A percentile compares a stretch with the other conserved stretches of the same genome.
phyloP scores from a whole-genome alignment of 306 rosid species.

The Sphenostylis stenocarpa region DNA sequence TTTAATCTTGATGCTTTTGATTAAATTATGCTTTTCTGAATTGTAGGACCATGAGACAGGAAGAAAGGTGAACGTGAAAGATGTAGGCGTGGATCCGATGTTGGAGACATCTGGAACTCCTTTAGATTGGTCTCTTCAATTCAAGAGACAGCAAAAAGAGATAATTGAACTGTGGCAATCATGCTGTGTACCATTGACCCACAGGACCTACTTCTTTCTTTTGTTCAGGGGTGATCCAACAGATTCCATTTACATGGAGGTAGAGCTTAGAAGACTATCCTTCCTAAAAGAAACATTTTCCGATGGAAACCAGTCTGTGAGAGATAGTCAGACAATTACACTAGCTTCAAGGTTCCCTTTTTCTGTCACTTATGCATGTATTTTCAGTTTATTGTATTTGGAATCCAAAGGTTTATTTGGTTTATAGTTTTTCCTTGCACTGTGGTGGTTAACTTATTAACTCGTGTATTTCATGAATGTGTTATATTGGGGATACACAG shows the following conservation, averaged over 20 bases:
- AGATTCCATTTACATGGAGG: constrained; percentile 96
- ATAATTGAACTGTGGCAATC: constrained; percentile 89
- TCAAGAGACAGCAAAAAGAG: constrained; percentile 68
- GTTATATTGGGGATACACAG: constrained; percentile 55
- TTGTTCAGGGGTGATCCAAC: constrained; percentile 88
- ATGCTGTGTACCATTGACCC: constrained; percentile 84
- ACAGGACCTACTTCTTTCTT: constrained; percentile 95
- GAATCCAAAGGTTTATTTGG: not conserved
- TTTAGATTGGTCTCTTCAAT: constrained; percentile 77
- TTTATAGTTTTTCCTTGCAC: not conserved
- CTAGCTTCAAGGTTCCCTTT: constrained; percentile 70
- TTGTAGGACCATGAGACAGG: constrained; percentile 55
- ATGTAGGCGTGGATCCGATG: constrained; percentile 67
- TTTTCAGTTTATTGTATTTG: not conserved
- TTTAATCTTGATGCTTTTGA: not conserved
- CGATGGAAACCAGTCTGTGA: constrained; percentile 51
- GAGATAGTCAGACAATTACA: constrained; percentile 61
- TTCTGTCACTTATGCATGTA: constrained; percentile 5
- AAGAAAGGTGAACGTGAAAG: constrained; percentile 51
- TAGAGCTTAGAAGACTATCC: constrained; percentile 79
- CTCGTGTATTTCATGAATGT: not conserved
- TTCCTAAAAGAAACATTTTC: constrained; percentile 82
- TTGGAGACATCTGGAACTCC: constrained; percentile 53
- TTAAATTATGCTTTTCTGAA: constrained; percentile 28
- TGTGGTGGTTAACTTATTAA: not conserved